Conservation (phyloP, 2,329 filamentous ascomycete genomes). For the Epichloe uncinata region DNA sequence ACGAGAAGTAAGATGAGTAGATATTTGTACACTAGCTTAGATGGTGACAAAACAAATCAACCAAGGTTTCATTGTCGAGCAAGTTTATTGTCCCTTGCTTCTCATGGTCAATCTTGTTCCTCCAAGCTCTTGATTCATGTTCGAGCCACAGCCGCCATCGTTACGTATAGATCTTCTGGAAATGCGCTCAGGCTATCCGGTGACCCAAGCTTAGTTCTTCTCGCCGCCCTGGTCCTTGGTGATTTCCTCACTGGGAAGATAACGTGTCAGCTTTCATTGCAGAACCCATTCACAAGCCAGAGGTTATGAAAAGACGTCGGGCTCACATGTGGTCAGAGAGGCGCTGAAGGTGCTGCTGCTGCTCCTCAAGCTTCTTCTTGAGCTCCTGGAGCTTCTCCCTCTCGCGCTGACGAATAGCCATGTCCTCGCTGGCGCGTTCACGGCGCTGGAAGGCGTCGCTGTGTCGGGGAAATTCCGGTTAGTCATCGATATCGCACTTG, state of each 20-base stretch:
- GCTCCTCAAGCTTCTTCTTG: conserved; percentile 58
- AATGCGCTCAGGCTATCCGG: background rate
- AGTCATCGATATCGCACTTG: background rate
- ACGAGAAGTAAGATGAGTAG: conserved; percentile 11
- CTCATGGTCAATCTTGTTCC: background rate
- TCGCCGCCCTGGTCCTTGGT: conserved; percentile 60
- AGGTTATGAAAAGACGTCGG: conserved; percentile 19
- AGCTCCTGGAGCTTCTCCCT: conserved; percentile 75
- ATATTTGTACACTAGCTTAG: conserved; percentile 28
- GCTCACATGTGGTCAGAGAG: conserved; percentile 71
- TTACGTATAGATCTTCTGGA: background rate
- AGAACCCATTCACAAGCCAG: too few relatives aligned
- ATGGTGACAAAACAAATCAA: conserved; percentile 12
- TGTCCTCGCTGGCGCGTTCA: conserved; percentile 76
- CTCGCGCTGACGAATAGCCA: conserved; percentile 77
- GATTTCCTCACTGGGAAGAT: conserved; percentile 55
- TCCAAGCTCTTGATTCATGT: background rate
- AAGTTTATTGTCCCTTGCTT: conserved; percentile 6
- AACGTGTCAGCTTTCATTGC: conserved; percentile 2
- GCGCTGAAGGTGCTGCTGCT: conserved; percentile 72
- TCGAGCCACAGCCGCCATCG: background rate
- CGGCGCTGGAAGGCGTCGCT: conserved; percentile 90
- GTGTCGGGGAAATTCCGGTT: conserved; percentile 5
- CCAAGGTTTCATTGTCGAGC: conserved; percentile 11
- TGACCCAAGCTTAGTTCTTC: conserved; percentile 33